A percentile compares a stretch with the other conserved stretches of the same genome.
Evolutionary conservation across 2,329 filamentous ascomycete species (phyloP).

Genomic region (Fusarium incarnatum): DNA sequence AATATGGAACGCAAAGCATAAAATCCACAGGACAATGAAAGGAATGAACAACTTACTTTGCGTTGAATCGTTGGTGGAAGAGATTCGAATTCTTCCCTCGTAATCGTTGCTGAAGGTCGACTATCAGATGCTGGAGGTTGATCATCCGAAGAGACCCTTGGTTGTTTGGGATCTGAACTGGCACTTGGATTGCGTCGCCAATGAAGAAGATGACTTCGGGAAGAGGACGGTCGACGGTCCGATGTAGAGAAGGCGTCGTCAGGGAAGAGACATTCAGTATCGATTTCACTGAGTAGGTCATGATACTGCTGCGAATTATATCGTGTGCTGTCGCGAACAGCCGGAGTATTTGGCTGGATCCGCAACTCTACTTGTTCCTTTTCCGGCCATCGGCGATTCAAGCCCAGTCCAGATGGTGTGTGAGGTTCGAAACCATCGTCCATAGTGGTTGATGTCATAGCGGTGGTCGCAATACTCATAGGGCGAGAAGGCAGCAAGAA

Average conservation of each 20-base stretch:
- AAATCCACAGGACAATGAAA: constrained; percentile 25
- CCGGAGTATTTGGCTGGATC: constrained; percentile 24
- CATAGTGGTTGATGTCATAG: constrained; percentile 26
- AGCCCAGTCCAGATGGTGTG: constrained; percentile 13
- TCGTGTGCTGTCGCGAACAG: constrained; percentile 17
- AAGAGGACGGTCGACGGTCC: constrained; percentile 46
- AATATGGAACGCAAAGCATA: constrained; percentile 4
- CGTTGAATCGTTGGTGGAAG: constrained; percentile 66
- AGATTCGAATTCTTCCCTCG: constrained; percentile 60
- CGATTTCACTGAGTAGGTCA: constrained; percentile 42
- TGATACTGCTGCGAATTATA: constrained; percentile 33
- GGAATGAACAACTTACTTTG: constrained; percentile 64
- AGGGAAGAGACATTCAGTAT: constrained; percentile 39
- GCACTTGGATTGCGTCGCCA: constrained; percentile 39
- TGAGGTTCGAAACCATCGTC: constrained; percentile 16
- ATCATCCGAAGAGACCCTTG: constrained; percentile 44
- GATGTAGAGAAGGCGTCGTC: constrained; percentile 27
- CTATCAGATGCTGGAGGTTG: constrained; percentile 32
- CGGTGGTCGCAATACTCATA: constrained; percentile 41
- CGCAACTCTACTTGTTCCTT: constrained; percentile 37
- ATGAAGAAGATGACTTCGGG: constrained; percentile 43
- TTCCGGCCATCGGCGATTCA: constrained; percentile 30
- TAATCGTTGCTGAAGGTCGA: constrained; percentile 49
- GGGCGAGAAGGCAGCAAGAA: constrained; percentile 44
- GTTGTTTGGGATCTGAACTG: constrained; percentile 33